Evolutionary conservation across 2,329 filamentous ascomycete species (phyloP), one percentile per base, ranked within the genome.

Genomic region (Trichoderma pleuroti): DNA sequence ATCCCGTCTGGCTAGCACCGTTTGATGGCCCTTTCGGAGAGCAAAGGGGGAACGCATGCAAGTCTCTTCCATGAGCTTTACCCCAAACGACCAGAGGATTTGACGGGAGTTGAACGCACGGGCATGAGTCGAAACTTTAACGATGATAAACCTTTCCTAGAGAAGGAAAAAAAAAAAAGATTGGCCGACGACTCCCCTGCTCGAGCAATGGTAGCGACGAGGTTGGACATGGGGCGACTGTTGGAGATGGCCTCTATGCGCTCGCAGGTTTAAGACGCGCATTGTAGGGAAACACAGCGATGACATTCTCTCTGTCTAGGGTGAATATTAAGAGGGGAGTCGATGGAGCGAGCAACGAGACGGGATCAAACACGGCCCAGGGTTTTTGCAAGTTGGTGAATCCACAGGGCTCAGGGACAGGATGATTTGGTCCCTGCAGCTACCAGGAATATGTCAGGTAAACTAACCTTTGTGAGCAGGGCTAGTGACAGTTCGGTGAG

Each of bases 61-160:
- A 59, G 28, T 30, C n/a, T 30, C 26, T 56, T 16, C 24, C 24
- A 18, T 18, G 24, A 56, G 52, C 54, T 52, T 59, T 59, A 30
- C 57, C 57, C 57, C 21, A 26, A n/a, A 36, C 21, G 30, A 36
- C 57, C 39, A 60, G 21, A 36, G 18, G 21, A 60, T 11, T 24
- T 18, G 26, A 21, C 57, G n/a, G 14, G 30, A n/a, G 18, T 30
- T 39, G 57, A 14, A 21, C 34, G 57, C 57, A 60, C 57, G 57
- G 57, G n/a, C 59, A 61, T 61, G 21, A 61, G 59, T 61, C 59
- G 34, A 54, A 65, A 65, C 62, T 65, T 34, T 36, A 65, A 65
- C 26, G 54, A 4, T 9, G 16, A 65, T 65, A 36, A 32, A 46
- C 46, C n/a, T 46, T 49, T n/a, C n/a, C n/a, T 10, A 52, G 46